These are phyloP conservation scores for Tetracladium marchalianum DNA, from an alignment of 495 filamentous ascomycete genomes.

Conservation along the genomic window DNA sequence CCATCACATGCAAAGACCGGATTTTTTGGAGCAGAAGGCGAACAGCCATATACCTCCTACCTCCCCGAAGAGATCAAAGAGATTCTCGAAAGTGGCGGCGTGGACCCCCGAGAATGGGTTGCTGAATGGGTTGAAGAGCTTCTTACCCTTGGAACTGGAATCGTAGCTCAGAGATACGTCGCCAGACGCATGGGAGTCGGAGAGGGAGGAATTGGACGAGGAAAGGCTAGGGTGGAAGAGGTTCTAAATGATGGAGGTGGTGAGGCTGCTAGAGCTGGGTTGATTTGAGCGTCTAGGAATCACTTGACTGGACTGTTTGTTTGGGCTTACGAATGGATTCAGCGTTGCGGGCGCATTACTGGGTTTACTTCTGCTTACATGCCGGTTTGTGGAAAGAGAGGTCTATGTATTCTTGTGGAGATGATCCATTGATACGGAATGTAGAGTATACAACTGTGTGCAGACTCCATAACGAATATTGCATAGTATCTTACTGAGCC, in stretches of 20 bases:
- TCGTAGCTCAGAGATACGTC: conserved; percentile 94
- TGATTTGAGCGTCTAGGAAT: conserved; percentile 23
- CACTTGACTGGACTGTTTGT: too few relatives aligned
- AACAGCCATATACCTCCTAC: conserved; percentile 18
- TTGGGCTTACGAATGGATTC: too few relatives aligned
- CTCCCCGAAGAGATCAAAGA: conserved; percentile 79
- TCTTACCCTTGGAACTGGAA: conserved; percentile 65
- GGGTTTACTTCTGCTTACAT: too few relatives aligned
- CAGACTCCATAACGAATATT: too few relatives aligned
- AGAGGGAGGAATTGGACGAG: conserved; percentile 69
- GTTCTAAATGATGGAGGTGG: conserved; percentile 64
- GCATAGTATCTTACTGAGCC: too few relatives aligned
- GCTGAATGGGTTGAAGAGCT: conserved; percentile 94
- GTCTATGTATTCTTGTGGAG: too few relatives aligned
- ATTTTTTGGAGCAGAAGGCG: conserved; percentile 17
- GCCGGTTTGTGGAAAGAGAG: too few relatives aligned
- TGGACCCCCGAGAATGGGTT: conserved; percentile 94
- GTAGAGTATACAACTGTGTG: too few relatives aligned
- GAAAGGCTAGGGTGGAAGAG: conserved; percentile 65
- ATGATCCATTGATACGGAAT: too few relatives aligned
- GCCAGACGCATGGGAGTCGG: conserved; percentile 93
- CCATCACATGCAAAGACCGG: conserved; percentile 29
- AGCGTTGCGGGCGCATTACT: too few relatives aligned
- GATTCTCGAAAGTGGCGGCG: conserved; percentile 79
- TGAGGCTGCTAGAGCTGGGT: conserved; percentile 67